Evolutionary conservation across 108 stramenopile species (phyloP), one percentile per base, ranked within the genome.

Genomic region (Cafeteria roenbergensis): DNA sequence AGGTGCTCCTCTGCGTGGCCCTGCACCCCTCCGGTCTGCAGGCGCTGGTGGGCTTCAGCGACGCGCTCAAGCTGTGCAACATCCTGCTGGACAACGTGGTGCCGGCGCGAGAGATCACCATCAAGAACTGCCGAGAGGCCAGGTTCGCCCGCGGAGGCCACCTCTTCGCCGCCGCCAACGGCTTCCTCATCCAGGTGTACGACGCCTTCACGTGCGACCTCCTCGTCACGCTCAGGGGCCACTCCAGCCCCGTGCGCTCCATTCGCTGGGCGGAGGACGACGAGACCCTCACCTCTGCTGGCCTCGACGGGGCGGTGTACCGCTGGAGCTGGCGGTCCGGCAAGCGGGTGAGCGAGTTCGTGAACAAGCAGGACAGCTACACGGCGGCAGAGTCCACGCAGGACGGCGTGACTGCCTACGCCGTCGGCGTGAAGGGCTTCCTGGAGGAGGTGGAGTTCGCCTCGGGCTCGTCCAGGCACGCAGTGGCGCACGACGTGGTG

Each of bases 231-330:
- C 74, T 84, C 27, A 66, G 81, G 28, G 81, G 83, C 1, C 83
- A 84, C 67, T 76, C 71, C 56, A 71, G 67, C 63, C 75, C 72
- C 67, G 80, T 84, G 27, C 69, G 62, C 31, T 36, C 62, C 28
- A 38, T 84, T 6, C 14, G n/a, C 31, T 84, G 79, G 77, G 48
- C 71, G 27, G 53, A 33, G 33, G 70, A 80, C 54, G 84, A 82
- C 69, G 42, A 34, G 21, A 61, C 68, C 0, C 36, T 84, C 26
- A 52, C 81, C 33, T 62, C 70, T 21, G 75, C 77, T 25, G 84
- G 82, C 29, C 61, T 59, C 33, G 84, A 83, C 30, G 84, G 84
- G 51, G 81, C 79, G n/a, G 68, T 83, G 24, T 85, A 85, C 76
- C 65, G 68, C 57, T 85, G 82, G 82, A 63, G 75, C 37, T 61